Conservation (phyloP, 495 filamentous ascomycete species). For the Penicillium macrosclerotiorum region DNA sequence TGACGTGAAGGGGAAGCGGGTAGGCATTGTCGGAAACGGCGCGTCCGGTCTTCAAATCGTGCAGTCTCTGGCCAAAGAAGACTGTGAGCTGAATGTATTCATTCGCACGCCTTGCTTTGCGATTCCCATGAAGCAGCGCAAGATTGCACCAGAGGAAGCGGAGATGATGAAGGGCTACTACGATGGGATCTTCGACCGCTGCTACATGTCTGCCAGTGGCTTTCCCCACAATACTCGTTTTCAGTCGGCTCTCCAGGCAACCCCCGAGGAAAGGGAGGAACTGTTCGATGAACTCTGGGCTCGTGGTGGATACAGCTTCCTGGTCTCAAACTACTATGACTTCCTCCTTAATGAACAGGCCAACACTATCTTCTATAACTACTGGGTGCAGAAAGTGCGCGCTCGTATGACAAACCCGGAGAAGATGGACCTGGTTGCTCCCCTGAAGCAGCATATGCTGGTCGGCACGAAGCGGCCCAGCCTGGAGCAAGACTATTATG, state of each 20-base stretch:
- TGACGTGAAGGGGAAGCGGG: conserved; percentile 18
- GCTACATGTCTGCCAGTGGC: conserved; percentile 38
- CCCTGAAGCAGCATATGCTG: conserved; percentile 40
- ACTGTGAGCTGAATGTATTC: conserved; percentile 38
- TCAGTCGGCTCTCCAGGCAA: conserved; percentile 44
- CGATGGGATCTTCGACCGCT: conserved; percentile 31
- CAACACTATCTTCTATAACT: conserved; percentile 51
- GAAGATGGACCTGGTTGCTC: conserved; percentile 52
- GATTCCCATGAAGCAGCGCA: conserved; percentile 44
- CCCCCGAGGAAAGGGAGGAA: conserved; percentile 41
- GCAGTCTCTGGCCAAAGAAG: conserved; percentile 30
- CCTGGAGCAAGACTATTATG: conserved; percentile 55
- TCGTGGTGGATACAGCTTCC: conserved; percentile 48
- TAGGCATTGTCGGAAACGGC: conserved; percentile 28
- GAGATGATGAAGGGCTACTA: conserved; percentile 46
- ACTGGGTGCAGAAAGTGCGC: conserved; percentile 52
- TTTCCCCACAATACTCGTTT: conserved; percentile 40
- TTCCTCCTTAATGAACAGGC: conserved; percentile 40
- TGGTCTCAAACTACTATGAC: conserved; percentile 51
- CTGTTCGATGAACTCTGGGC: conserved; percentile 48
- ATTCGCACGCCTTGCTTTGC: conserved; percentile 47
- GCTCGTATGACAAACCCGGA: conserved; percentile 45
- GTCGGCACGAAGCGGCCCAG: conserved; percentile 53
- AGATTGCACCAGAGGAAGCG: conserved; percentile 36
- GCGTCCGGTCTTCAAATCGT: conserved; percentile 26